phyloP scores from a whole-genome alignment of 768 basidiomycete species.

The Amanita phalloides region DNA sequence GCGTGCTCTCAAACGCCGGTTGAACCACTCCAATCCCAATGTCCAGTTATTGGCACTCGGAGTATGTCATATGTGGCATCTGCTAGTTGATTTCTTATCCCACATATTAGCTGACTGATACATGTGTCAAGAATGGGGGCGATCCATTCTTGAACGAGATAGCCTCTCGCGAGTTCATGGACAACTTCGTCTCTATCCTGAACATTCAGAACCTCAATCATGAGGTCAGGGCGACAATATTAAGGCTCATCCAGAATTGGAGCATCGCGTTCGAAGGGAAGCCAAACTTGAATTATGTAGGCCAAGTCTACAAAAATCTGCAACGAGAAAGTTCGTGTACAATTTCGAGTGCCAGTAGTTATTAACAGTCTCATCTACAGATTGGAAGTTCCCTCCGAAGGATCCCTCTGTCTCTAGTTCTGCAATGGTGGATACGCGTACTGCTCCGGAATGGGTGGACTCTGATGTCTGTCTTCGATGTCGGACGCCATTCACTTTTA shows the following conservation, averaged over 20 bases:
- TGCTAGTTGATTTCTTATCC: not conserved
- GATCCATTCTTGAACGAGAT: constrained; percentile 82
- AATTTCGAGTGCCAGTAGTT: not conserved
- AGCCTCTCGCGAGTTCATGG: constrained; percentile 85
- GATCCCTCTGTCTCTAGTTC: constrained; percentile 59
- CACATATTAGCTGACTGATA: constrained; percentile 62
- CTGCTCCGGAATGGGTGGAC: constrained; percentile 95
- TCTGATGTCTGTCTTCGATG: constrained; percentile 92
- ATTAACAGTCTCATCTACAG: constrained; percentile 22
- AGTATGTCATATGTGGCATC: constrained; percentile 36
- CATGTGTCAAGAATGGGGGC: constrained; percentile 95
- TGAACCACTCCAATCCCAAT: constrained; percentile 93
- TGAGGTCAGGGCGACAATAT: constrained; percentile 73
- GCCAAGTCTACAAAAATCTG: constrained; percentile 71
- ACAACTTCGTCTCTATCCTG: constrained; percentile 84
- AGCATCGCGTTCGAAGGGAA: constrained; percentile 83
- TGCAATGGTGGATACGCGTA: constrained; percentile 85
- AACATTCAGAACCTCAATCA: constrained; percentile 67
- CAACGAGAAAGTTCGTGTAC: constrained; percentile 53
- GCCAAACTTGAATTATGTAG: constrained; percentile 58
- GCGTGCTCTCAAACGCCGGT: constrained; percentile 76
- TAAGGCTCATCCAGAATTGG: constrained; percentile 89
- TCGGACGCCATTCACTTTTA: constrained; percentile 83
- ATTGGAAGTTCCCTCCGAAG: constrained; percentile 79
- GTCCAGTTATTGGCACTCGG: constrained; percentile 82